Conservation (phyloP, 148 eudicot species). For the Camellia japonica region DNA sequence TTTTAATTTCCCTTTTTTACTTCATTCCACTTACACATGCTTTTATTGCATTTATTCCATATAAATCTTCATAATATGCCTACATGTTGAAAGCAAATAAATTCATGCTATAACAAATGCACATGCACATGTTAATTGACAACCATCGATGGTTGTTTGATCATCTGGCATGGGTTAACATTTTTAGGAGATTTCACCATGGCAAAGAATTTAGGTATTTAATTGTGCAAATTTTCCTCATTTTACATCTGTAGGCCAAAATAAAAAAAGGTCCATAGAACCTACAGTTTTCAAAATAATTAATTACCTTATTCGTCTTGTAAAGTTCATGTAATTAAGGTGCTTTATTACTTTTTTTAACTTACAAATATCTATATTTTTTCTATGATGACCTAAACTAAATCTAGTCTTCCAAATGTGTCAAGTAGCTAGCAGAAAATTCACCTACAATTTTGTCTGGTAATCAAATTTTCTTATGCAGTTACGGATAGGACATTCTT, state of each 20-base stretch:
- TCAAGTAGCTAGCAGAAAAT: no score
- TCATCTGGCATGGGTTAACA: background rate
- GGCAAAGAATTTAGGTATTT: background rate
- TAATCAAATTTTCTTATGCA: background rate
- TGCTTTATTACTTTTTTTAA: background rate
- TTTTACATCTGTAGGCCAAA: background rate
- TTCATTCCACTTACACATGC: background rate
- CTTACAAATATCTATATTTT: background rate
- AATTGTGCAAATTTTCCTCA: background rate
- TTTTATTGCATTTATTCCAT: slow-evolving; percentile 1
- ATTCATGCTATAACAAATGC: background rate
- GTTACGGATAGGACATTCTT: background rate
- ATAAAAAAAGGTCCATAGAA: background rate
- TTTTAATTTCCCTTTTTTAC: slow-evolving; percentile 2
- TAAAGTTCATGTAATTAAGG: background rate
- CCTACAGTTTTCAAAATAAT: background rate
- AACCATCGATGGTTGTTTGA: background rate
- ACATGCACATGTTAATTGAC: background rate
- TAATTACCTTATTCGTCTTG: background rate
- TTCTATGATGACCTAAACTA: no score
- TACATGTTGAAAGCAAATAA: background rate
- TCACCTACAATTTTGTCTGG: background rate
- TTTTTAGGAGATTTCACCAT: background rate
- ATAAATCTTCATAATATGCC: background rate
- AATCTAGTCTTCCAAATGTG: background rate